phyloP scores from a whole-genome alignment of 805 yeast genomes.

The Saccharomyces mikatae region DNA sequence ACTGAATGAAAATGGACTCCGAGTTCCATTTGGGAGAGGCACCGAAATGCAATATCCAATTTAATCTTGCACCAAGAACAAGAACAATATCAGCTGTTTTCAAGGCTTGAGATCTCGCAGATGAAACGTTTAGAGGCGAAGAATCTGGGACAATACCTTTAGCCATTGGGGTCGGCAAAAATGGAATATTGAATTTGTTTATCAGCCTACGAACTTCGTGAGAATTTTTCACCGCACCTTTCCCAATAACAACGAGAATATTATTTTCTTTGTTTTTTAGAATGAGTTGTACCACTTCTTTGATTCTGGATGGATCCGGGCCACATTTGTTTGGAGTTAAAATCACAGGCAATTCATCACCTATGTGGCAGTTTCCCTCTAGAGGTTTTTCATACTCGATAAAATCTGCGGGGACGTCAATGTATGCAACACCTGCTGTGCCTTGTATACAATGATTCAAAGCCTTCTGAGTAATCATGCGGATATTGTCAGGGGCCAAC shows the following conservation, averaged over 20 bases:
- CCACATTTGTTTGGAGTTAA: slow-evolving; percentile 7
- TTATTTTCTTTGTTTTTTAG: slow-evolving; percentile 31
- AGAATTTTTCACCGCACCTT: slow-evolving; percentile 51
- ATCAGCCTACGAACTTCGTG: slow-evolving; percentile 36
- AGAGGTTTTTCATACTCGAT: slow-evolving; percentile 28
- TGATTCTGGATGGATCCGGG: slow-evolving; percentile 12
- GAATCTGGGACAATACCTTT: slow-evolving; percentile 58
- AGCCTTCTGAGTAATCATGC: slow-evolving; percentile 16
- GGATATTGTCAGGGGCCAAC: slow-evolving; percentile 11
- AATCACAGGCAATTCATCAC: not conserved
- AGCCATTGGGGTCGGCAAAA: slow-evolving; percentile 74
- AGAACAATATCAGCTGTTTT: slow-evolving; percentile 50
- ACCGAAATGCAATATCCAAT: slow-evolving; percentile 69
- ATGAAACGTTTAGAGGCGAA: slow-evolving; percentile 41
- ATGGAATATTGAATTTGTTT: slow-evolving; percentile 38
- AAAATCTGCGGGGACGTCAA: slow-evolving; percentile 58
- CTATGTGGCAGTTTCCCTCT: not conserved
- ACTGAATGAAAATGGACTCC: slow-evolving; percentile 45
- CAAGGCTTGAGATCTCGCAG: slow-evolving; percentile 58
- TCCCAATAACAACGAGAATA: slow-evolving; percentile 57
- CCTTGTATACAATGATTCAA: slow-evolving; percentile 31
- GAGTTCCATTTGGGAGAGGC: slow-evolving; percentile 43
- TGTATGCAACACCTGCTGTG: slow-evolving; percentile 52
- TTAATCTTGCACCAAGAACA: slow-evolving; percentile 57
- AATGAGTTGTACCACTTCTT: slow-evolving; percentile 30